Base-by-base conservation (phyloP, 1,284 basidiomycete genomes). In the Sutorius eximius region DNA sequence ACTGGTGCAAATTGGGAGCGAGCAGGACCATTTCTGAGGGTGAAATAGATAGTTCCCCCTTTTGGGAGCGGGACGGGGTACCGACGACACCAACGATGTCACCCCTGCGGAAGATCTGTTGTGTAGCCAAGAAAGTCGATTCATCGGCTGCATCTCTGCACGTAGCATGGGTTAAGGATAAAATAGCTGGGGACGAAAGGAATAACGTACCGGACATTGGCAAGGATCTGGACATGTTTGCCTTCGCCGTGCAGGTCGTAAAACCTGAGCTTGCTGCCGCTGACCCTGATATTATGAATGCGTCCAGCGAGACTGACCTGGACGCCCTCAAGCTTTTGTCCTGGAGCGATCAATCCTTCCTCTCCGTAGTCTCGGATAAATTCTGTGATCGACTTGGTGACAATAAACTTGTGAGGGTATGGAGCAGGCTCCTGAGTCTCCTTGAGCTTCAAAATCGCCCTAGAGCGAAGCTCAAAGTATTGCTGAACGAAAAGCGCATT, bases 381-480 rank as follows among this genome's bases (percentile, higher is more conserved):
- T 13, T 77, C 70, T 16, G 85, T 78, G 66, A 99, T 79, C n/a
- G 91, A 92, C 60, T 78, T 79, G 46, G 89, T 80, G 42, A 97
- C 95, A 66, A 97, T 75, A 79, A 99, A 99, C 83, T 99, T 99
- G 87, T 99, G 97, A 20, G 97, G 96, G 79, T 99, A 99, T 3
- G 97, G 96, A 71, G 96, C 93, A 6, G 93, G 94, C 32, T 83
- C 75, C 72, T 90, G 87, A 45, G 91, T 90, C 71, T 90, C 82
- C 72, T 94, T 89, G 57, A 99, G 82, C 65, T 87, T 86, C 63
- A 87, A 84, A 66, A 99, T 95, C 66, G 91, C 87, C 55, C 94
- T 85, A 46, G 87, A 91, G 63, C 97, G 87, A 61, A 95, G 79
- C 73, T 98, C 95, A 73, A 91, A 96, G 82, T 98, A 99, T 90